These are phyloP conservation scores for Claviceps paspali DNA, from an alignment of 2,329 filamentous ascomycete species.

Conservation along the genomic window DNA sequence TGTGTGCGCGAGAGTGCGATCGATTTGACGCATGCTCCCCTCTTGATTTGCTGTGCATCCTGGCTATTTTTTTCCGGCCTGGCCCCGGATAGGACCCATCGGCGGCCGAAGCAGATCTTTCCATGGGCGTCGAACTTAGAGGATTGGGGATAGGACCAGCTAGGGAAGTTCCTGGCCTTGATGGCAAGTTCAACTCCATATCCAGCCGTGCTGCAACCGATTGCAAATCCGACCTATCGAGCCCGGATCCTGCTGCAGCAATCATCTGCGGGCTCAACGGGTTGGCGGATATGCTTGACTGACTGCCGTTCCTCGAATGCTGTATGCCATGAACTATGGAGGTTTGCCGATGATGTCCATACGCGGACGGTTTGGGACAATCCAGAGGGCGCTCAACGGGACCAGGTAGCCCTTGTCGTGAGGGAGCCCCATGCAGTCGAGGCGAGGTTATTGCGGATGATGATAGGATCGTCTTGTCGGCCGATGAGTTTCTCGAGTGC, in stretches of 20 bases:
- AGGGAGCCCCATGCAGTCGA: slow-evolving; percentile 20
- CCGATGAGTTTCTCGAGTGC: slow-evolving; percentile 44
- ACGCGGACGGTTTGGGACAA: slow-evolving; percentile 37
- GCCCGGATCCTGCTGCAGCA: slow-evolving; percentile 45
- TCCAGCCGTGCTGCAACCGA: slow-evolving; percentile 29
- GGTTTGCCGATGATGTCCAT: slow-evolving; percentile 89
- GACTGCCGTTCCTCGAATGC: slow-evolving; percentile 80
- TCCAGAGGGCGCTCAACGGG: slow-evolving; percentile 38
- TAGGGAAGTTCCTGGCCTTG: slow-evolving; percentile 32
- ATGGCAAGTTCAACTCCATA: slow-evolving; percentile 21
- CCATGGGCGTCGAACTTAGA: slow-evolving; percentile 16
- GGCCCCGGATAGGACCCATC: slow-evolving; percentile 28
- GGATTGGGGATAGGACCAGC: slow-evolving; percentile 21
- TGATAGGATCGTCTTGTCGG: slow-evolving; percentile 32
- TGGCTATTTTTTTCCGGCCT: slow-evolving; percentile 39
- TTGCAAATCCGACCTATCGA: slow-evolving; percentile 38
- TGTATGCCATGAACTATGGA: slow-evolving; percentile 95
- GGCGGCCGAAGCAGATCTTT: slow-evolving; percentile 30
- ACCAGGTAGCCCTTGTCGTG: slow-evolving; percentile 24
- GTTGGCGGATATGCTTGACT: slow-evolving; percentile 63
- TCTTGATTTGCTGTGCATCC: slow-evolving; percentile 51
- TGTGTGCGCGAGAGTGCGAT: slow-evolving; percentile 57
- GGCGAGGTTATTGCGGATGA: slow-evolving; percentile 6
- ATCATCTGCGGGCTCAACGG: slow-evolving; percentile 82
- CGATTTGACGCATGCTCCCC: slow-evolving; percentile 61